Conservation (phyloP, 495 filamentous ascomycete species). For the Talaromyces wortmannii region DNA sequence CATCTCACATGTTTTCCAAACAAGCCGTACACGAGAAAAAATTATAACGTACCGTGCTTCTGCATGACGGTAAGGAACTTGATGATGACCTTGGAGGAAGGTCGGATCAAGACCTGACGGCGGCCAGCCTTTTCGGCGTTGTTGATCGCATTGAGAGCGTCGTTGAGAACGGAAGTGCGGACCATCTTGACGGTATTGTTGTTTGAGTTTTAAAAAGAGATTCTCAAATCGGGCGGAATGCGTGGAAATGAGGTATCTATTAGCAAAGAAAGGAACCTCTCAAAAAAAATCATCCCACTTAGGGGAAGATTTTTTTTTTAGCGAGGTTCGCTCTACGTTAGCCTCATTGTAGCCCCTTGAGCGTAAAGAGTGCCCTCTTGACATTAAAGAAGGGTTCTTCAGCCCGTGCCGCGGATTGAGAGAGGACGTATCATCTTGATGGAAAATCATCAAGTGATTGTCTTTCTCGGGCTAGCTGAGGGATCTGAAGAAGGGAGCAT, state of each 20-base stretch:
- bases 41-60: constrained; percentile 78
- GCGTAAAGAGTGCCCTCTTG: constrained; percentile 86
- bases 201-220: constrained; percentile 35
- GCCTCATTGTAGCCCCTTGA: constrained; percentile 32
- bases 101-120: constrained; percentile 94
- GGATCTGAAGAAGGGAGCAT: constrained; percentile 24
- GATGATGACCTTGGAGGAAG: constrained; percentile 97
- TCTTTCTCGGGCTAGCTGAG: constrained; percentile 43
- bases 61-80: constrained; percentile 99
- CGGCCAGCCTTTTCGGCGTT: constrained; percentile 99
- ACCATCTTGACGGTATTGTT: constrained; percentile 79
- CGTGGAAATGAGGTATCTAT: constrained; percentile 72
- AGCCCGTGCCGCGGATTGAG: constrained; percentile 70
- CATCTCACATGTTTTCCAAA: constrained; percentile 3
- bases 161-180: constrained; percentile 96
- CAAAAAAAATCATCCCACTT: constrained; percentile 4
- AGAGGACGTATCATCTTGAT: constrained; percentile 61
- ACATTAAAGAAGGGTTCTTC: constrained; percentile 76
- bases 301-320: constrained; percentile 7
- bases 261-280: constrained; percentile 34
- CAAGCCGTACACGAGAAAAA: not conserved
- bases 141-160: constrained; percentile 99
- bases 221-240: constrained; percentile 70
- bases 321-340: constrained; percentile 78
- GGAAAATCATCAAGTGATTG: constrained; percentile 25